A percentile compares a stretch with the other conserved stretches of the same genome.
Evolutionary conservation across 2,329 filamentous ascomycete genomes (phyloP).

Genomic region (Trichoderma pleuroti): DNA sequence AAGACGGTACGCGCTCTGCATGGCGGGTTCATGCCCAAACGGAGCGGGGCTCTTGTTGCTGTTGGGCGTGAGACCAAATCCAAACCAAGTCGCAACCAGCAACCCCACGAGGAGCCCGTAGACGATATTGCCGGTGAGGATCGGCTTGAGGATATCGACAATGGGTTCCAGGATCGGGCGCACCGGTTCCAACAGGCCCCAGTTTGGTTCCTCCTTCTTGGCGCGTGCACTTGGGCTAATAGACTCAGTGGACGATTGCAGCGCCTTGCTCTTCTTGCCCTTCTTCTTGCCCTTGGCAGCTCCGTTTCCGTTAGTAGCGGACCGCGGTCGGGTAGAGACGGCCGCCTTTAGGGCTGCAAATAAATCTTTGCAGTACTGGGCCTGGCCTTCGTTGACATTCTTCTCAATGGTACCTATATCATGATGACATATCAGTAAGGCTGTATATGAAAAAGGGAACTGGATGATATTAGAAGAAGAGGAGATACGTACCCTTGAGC

Average conservation of each 20-base stretch:
- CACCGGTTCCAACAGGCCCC: conserved; percentile 80
- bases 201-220: conserved; percentile 51
- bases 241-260: conserved; percentile 42
- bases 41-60: conserved; percentile 33
- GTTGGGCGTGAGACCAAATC: conserved; percentile 50
- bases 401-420: conserved; percentile 85
- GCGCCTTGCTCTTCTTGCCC: conserved; percentile 50
- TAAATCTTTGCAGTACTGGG: conserved; percentile 75
- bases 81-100: conserved; percentile 71
- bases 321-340: conserved; percentile 61
- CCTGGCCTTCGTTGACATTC: conserved; percentile 86
- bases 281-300: conserved; percentile 60
- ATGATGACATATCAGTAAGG: conserved; percentile 29
- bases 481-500: conserved; percentile 70
- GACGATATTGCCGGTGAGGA: conserved; percentile 74
- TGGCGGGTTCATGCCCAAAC: conserved; percentile 33
- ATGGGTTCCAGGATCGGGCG: conserved; percentile 67
- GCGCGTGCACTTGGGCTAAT: conserved; percentile 38
- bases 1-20: conserved; percentile 58
- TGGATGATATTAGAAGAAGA: background rate
- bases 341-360: conserved; percentile 70
- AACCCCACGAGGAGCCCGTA: conserved; percentile 71
- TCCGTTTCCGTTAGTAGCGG: conserved; percentile 44
- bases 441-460: background rate
- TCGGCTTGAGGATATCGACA: conserved; percentile 62